These are phyloP conservation scores for Lachnellula occidentalis DNA, from an alignment of 2,329 filamentous ascomycete species.

Conservation along the genomic window DNA sequence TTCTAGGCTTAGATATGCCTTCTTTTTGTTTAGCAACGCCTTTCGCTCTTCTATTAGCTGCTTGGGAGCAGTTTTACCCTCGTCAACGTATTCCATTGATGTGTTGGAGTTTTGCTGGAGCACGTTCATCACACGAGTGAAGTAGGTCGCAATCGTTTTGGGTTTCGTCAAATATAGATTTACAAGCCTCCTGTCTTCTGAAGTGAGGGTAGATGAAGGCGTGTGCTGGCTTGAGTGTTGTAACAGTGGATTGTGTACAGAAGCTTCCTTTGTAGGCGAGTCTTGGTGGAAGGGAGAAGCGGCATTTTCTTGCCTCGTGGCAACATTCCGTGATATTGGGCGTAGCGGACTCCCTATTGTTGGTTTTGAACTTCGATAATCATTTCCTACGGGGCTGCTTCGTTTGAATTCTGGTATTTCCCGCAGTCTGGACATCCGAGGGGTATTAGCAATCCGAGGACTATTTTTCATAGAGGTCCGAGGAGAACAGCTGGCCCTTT, in stretches of 20 bases:
- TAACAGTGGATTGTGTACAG: conserved; percentile 4
- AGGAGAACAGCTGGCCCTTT: conserved; percentile 13
- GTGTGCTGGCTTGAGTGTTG: conserved; percentile 18
- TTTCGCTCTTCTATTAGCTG: conserved; percentile 22
- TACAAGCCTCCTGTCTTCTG: conserved; percentile 26
- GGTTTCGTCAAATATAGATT: conserved; percentile 20
- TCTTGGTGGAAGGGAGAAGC: conserved; percentile 22
- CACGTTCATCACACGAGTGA: conserved; percentile 14
- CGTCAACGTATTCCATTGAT: conserved; percentile 22
- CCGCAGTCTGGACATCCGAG: conserved; percentile 6
- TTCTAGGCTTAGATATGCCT: conserved; percentile 15
- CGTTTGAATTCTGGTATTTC: conserved; percentile 10
- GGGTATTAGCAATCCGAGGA: conserved; percentile 7
- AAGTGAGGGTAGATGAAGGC: conserved; percentile 14
- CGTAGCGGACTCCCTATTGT: conserved; percentile 23
- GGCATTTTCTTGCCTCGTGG: conserved; percentile 16
- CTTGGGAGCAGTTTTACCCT: conserved; percentile 14
- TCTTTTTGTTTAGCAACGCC: conserved; percentile 20
- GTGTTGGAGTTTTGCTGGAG: conserved; percentile 18
- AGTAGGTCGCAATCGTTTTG: conserved; percentile 16
- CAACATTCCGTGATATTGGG: conserved; percentile 25
- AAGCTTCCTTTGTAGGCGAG: conserved; percentile 18
- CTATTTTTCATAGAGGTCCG: conserved; percentile 12
- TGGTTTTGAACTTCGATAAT: conserved; percentile 9
- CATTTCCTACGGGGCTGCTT: conserved; percentile 1